Evolutionary conservation across 345 rosid genomes (phyloP), one percentile per base, ranked within the genome.

Genomic region (Sisymbrium altissimum): DNA sequence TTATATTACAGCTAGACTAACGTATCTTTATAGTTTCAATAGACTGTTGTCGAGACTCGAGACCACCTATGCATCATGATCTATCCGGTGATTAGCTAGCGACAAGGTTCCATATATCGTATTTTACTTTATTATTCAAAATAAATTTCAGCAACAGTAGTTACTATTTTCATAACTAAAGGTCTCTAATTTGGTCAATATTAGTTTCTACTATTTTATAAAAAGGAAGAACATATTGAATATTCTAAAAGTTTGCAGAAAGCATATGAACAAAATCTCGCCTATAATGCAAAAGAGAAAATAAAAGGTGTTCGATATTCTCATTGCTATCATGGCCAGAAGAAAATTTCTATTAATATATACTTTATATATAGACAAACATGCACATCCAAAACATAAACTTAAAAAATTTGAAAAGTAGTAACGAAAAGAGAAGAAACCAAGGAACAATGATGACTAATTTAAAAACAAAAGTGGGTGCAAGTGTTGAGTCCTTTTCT

Each of bases 321-420:
- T 75, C 84, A 72, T 66, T 48, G 33, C 64, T 81, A 82, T 86
- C 79, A 83, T 80, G 79, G 59, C 84, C 35, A 69, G 14, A 30
- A 74, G 21, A 27, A 75, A 43, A 18, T 54, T 62, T 21, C 0
- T 7, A 15, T 25, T 27, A 38, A 13, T 35, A 15, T 30, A 6
- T 44, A 23, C 30, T n/a, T 6, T 53, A 19, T 48, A 58, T 70
- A 46, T 19, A 70, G 45, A 58, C 57, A 71, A 33, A 17, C 36
- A 48, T 71, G 48, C 40, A 29, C 58, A 62, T 17, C 23, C 45
- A 43, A 64, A 65, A 74, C 60, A 27, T 68, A 39, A 23, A 23
- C 25, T 23, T 1, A 23, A 1, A 18, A 21, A 21, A 7, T 41
- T 61, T 49, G 45, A 39, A 65, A 54, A 45, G 38, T 33, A 19